Base-by-base conservation (phyloP, 371 early-diverging fungal genomes). In the Zychaea mexicana region DNA sequence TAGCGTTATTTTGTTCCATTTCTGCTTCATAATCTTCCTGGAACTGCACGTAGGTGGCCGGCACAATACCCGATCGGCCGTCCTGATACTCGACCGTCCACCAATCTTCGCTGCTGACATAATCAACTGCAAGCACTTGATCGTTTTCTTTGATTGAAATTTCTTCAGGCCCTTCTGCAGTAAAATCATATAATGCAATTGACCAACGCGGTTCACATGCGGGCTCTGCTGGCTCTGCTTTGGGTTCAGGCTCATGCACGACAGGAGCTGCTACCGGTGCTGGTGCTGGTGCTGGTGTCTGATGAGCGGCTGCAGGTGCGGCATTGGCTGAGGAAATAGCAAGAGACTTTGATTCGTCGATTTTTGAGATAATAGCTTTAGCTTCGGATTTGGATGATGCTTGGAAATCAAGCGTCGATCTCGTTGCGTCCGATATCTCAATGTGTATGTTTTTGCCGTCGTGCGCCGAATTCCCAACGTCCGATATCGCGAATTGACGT, bases 71-170 rank as follows among this genome's bases (percentile, higher is more conserved):
- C 13, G 74, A 70, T 55, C 77, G 69, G 17, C 82, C 82, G 61
- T 73, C 70, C 19, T 76, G 67, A 52, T 79, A 71, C 32, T 78
- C 77, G 31, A 73, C 73, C 65, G 76, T 85, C 89, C 89, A 90
- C 95, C 93, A 93, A 19, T 92, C 93, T 13, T 89, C 82, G 62
- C 83, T 85, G 60, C 88, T 88, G 8, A 88, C 85, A 71, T 88
- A 86, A 69, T 94, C 92, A 13, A 88, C 65, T 2, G 93, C 87
- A 71, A 91, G 79, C 12, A 95, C 74, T 38, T 88, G 85, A 32
- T 95, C 93, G 58, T 88, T 82, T 67, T 91, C 93, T 4, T 72
- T 72, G 3, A 94, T 89, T 24, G 81, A 72, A 15, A 94, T 70
- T 68, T 95, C 94, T 60, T 91, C 96, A 1, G 85, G 88, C 28